Evolutionary conservation across 2,329 filamentous ascomycete genomes (phyloP).

Genomic region (Hypoxylon sp.): DNA sequence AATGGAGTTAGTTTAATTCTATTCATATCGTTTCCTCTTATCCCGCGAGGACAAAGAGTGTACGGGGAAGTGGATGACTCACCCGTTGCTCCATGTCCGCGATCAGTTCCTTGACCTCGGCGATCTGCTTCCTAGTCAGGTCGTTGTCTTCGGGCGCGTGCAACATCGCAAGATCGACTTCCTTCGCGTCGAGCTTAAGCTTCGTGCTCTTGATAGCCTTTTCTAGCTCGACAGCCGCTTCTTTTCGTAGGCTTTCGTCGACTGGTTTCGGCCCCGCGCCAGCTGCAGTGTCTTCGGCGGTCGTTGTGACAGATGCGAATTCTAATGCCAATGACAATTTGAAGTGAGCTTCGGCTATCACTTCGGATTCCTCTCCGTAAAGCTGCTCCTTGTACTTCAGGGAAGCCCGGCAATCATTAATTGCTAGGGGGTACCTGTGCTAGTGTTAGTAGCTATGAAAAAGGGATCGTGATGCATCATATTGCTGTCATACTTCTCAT

Average conservation of each 20-base stretch:
- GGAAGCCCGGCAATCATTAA: conserved; percentile 83
- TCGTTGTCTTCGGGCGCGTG: conserved; percentile 78
- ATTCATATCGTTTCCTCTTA: conserved; percentile 21
- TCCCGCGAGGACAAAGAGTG: conserved; percentile 43
- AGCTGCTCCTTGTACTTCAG: conserved; percentile 84
- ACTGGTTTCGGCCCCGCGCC: conserved; percentile 66
- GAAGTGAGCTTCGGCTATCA: conserved; percentile 95
- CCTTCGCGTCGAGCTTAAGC: conserved; percentile 78
- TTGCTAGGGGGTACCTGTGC: conserved; percentile 82
- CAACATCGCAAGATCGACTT: conserved; percentile 74
- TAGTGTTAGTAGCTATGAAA: conserved; percentile 41
- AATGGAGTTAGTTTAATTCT: conserved; percentile 39
- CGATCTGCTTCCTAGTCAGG: conserved; percentile 72
- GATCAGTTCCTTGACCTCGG: conserved; percentile 83
- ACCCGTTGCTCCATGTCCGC: conserved; percentile 83
- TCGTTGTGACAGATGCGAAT: conserved; percentile 84
- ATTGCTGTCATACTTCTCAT: conserved; percentile 74
- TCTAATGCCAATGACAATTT: conserved; percentile 96
- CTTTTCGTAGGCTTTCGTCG: conserved; percentile 78
- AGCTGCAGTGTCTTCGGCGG: conserved; percentile 66
- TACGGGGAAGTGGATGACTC: conserved; percentile 56
- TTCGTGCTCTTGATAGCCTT: conserved; percentile 81
- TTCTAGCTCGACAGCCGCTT: conserved; percentile 80
- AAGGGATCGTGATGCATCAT: conserved; percentile 15
- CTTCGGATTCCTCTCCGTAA: conserved; percentile 83